phyloP scores from a whole-genome alignment of 192 early-diverging fungal species.

The Diversispora eburnea region DNA sequence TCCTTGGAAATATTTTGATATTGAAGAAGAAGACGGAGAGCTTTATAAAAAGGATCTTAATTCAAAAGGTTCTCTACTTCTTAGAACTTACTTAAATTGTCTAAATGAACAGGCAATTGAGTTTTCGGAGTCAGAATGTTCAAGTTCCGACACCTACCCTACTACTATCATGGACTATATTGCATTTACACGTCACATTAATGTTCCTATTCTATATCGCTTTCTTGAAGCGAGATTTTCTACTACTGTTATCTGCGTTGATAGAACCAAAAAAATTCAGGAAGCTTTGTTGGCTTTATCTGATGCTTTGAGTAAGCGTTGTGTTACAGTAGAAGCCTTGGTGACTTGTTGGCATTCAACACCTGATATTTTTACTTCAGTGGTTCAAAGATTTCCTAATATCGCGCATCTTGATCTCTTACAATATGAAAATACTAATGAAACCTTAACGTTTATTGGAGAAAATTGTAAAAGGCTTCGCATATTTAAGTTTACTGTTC shows the following conservation, averaged over 20 bases:
- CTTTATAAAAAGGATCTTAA: slow-evolving; percentile 9
- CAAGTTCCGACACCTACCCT: background rate
- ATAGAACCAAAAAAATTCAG: slow-evolving; percentile 8
- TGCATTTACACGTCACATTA: slow-evolving; percentile 19
- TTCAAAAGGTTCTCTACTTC: slow-evolving; percentile 10
- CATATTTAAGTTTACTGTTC: slow-evolving; percentile 5
- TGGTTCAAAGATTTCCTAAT: slow-evolving; percentile 14
- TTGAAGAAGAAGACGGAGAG: slow-evolving; percentile 18
- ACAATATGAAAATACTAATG: slow-evolving; percentile 21
- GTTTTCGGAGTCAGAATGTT: background rate
- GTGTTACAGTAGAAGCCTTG: slow-evolving; percentile 4
- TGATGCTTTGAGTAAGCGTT: slow-evolving; percentile 7
- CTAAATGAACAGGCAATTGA: slow-evolving; percentile 4
- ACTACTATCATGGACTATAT: slow-evolving; percentile 7
- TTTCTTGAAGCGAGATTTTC: slow-evolving; percentile 3
- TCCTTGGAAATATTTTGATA: slow-evolving; percentile 21
- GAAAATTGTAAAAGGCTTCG: slow-evolving; percentile 8
- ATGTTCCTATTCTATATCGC: slow-evolving; percentile 14
- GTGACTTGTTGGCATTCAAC: slow-evolving; percentile 8
- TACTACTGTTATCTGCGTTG: background rate
- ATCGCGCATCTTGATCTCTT: slow-evolving; percentile 12
- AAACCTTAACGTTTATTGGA: background rate
- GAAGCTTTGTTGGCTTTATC: slow-evolving; percentile 20
- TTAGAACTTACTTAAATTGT: slow-evolving; percentile 17
- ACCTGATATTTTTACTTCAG: slow-evolving; percentile 1